phyloP scores from a whole-genome alignment of 768 basidiomycete genomes.

The Leccinum disarticulatum region DNA sequence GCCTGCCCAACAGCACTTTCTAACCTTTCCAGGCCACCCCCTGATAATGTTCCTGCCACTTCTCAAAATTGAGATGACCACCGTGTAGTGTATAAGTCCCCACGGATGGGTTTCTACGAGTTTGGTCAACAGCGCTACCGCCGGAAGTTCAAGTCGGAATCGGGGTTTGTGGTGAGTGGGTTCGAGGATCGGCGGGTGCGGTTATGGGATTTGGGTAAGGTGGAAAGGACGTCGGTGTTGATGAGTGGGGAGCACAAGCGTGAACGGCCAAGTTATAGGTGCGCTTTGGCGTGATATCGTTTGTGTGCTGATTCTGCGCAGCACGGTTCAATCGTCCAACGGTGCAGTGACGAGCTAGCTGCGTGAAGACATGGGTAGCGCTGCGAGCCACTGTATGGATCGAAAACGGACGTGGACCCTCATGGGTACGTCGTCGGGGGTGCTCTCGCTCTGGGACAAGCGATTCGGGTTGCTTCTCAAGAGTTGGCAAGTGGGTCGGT shows the following conservation, averaged over 20 bases:
- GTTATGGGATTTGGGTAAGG: conserved; percentile 79
- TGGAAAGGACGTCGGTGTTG: conserved; percentile 74
- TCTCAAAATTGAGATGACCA: conserved; percentile 66
- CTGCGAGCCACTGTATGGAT: conserved; percentile 56
- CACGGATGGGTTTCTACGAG: conserved; percentile 89
- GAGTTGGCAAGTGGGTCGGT: conserved; percentile 77
- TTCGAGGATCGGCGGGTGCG: conserved; percentile 88
- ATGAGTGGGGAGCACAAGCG: conserved; percentile 75
- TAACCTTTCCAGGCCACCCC: conserved; percentile 64
- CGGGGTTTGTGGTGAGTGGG: conserved; percentile 79
- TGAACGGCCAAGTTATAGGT: conserved; percentile 82
- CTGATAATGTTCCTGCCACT: conserved; percentile 75
- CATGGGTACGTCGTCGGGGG: conserved; percentile 82
- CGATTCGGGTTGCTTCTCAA: conserved; percentile 88
- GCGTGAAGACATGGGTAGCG: no score
- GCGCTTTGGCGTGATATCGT: conserved; percentile 7
- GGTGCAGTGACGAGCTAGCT: no score
- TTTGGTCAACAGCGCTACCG: conserved; percentile 71
- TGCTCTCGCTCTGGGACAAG: conserved; percentile 90
- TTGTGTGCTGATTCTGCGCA: conserved; percentile 15
- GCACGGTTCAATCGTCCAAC: conserved; percentile 24
- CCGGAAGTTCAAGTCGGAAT: conserved; percentile 45
- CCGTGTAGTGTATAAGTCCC: conserved; percentile 67
- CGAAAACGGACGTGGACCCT: conserved; percentile 85
- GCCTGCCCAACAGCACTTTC: conserved; percentile 66